Conservation (phyloP, 768 basidiomycete genomes). For the Suillus subalutaceus region DNA sequence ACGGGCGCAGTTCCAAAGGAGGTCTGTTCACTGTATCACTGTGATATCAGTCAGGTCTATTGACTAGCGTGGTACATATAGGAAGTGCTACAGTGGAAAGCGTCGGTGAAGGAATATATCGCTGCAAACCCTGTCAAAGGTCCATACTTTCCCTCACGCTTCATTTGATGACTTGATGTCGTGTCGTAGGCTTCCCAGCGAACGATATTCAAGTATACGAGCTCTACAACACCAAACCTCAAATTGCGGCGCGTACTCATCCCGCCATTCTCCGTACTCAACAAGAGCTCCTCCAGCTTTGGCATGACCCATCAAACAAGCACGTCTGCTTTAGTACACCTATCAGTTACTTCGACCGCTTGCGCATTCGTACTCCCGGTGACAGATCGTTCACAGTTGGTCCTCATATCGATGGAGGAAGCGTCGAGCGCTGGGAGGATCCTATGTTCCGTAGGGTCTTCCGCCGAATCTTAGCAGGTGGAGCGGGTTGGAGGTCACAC, state of each 20-base stretch:
- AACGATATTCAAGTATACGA: conserved; percentile 75
- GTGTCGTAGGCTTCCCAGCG: conserved; percentile 58
- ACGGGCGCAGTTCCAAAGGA: conserved; percentile 58
- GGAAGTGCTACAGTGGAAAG: conserved; percentile 66
- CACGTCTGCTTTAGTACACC: conserved; percentile 55
- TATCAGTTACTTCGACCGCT: conserved; percentile 76
- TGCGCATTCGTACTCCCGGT: conserved; percentile 74
- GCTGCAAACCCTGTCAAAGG: conserved; percentile 56
- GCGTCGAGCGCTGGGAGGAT: conserved; percentile 62
- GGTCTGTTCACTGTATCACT: conserved; percentile 34
- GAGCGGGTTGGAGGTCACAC: conserved; percentile 46
- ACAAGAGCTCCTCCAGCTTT: conserved; percentile 56
- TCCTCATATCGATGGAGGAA: conserved; percentile 59
- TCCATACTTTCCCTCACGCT: conserved; percentile 16
- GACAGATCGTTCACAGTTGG: conserved; percentile 69
- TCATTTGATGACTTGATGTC: background rate
- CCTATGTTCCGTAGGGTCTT: conserved; percentile 43
- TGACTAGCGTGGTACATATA: conserved; percentile 23
- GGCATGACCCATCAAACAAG: conserved; percentile 48
- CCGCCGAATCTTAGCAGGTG: conserved; percentile 45
- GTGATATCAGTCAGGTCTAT: conserved; percentile 15
- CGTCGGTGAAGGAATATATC: conserved; percentile 55
- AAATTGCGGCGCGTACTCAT: conserved; percentile 71
- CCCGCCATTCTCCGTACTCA: conserved; percentile 61
- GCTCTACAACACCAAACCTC: conserved; percentile 67